phyloP scores from a whole-genome alignment of 2,329 filamentous ascomycete genomes.

The Arthrobotrys megalospora region DNA sequence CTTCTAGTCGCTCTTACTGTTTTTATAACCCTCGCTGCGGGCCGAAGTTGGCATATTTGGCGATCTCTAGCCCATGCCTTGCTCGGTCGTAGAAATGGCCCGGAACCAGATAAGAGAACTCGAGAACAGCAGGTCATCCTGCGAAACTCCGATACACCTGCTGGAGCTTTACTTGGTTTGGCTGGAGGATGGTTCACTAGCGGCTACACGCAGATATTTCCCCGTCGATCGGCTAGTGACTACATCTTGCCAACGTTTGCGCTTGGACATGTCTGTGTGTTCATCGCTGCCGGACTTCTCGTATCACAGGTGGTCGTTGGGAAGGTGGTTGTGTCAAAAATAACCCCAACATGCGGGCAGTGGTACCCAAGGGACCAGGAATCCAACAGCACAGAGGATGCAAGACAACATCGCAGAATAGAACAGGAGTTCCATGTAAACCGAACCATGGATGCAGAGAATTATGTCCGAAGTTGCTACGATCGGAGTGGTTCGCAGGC shows the following conservation, averaged over 20 bases:
- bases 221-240: neutral
- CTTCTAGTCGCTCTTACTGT: conserved; percentile 23
- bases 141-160: conserved; percentile 35
- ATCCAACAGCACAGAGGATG: neutral
- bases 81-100: neutral
- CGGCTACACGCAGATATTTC: neutral
- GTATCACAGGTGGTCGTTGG: conserved; percentile 37
- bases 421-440: conserved; percentile 2
- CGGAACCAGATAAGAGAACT: neutral
- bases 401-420: neutral
- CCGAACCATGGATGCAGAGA: conserved; percentile 35
- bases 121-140: conserved; percentile 31
- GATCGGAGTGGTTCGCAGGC: conserved; percentile 6
- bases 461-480: conserved; percentile 45
- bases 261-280: conserved; percentile 7
- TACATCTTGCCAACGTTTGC: neutral
- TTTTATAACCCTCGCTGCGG: conserved; percentile 24
- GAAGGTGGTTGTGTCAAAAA: conserved; percentile 34
- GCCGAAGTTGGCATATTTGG: conserved; percentile 37
- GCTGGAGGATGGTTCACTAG: conserved; percentile 18
- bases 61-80: conserved; percentile 21
- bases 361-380: conserved; percentile 5
- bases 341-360: neutral
- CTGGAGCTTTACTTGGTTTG: conserved; percentile 16
- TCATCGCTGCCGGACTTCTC: conserved; percentile 32